These are phyloP conservation scores for Trichoderma sp. DNA, from an alignment of 2,329 filamentous ascomycete genomes.

Conservation along the genomic window DNA sequence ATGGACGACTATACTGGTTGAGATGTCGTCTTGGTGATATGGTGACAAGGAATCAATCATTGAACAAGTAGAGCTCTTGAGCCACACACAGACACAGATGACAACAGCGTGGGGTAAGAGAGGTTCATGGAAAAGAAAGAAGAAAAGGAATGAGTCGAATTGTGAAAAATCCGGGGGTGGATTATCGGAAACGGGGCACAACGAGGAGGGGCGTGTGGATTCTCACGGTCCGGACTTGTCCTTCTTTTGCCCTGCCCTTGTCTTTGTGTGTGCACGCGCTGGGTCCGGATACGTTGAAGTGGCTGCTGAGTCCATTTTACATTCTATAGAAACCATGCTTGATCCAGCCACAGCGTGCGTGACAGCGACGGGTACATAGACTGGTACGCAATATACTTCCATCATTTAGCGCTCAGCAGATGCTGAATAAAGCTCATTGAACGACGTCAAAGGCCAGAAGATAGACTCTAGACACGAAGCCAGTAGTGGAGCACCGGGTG, in stretches of 20 bases:
- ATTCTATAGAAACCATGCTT: background rate
- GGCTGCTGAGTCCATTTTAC: background rate
- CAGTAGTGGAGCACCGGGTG: slow-evolving; percentile 12
- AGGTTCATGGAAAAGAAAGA: slow-evolving; percentile 17
- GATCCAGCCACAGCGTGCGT: background rate
- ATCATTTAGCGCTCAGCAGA: background rate
- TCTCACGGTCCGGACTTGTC: slow-evolving; percentile 16
- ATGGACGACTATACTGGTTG: background rate
- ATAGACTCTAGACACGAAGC: background rate
- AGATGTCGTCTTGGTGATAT: background rate
- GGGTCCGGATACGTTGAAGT: background rate
- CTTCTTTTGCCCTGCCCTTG: background rate
- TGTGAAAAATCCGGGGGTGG: slow-evolving; percentile 24
- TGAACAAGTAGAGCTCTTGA: slow-evolving; percentile 2
- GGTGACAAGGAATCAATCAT: background rate
- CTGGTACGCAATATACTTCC: background rate
- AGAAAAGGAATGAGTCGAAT: slow-evolving; percentile 19
- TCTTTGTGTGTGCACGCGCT: background rate
- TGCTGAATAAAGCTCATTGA: background rate
- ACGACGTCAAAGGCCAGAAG: background rate
- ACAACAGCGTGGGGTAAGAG: slow-evolving; percentile 17
- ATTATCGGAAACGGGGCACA: slow-evolving; percentile 19
- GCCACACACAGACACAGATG: slow-evolving; percentile 3
- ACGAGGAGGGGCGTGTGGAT: slow-evolving; percentile 17
- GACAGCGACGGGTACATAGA: background rate